Conservation (phyloP, 179 eudicot species). For the Beta corolliflora region DNA sequence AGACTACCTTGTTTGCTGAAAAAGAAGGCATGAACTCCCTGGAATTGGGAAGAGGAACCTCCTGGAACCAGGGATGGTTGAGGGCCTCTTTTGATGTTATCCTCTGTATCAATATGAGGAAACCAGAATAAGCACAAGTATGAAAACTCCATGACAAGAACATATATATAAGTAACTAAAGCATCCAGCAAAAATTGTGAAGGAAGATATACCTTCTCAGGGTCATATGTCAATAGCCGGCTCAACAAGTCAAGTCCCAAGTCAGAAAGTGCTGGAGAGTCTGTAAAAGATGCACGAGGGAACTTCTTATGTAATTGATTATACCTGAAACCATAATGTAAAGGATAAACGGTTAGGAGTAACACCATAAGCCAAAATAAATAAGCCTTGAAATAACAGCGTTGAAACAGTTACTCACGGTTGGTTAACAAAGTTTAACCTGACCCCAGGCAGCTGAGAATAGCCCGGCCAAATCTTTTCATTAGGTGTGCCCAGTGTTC, state of each 20-base stretch:
- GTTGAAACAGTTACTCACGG: slow-evolving; percentile 34
- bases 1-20: slow-evolving; percentile 33
- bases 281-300: slow-evolving; percentile 44
- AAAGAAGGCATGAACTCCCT: slow-evolving; percentile 44
- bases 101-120: slow-evolving; percentile 30
- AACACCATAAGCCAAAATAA: background rate
- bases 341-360: background rate
- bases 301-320: slow-evolving; percentile 38
- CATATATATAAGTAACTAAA: background rate
- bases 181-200: background rate
- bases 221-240: slow-evolving; percentile 41
- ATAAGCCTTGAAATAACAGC: background rate
- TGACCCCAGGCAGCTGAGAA: slow-evolving; percentile 38
- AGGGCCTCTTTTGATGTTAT: slow-evolving; percentile 47
- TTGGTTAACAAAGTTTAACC: slow-evolving; percentile 31
- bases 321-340: slow-evolving; percentile 30
- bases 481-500: slow-evolving; percentile 45
- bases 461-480: slow-evolving; percentile 42
- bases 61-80: slow-evolving; percentile 46
- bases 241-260: slow-evolving; percentile 47
- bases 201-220: slow-evolving; percentile 37
- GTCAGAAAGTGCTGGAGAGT: slow-evolving; percentile 42
- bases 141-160: background rate
- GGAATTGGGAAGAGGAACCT: slow-evolving; percentile 42
- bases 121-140: background rate